Conservation (phyloP, 2,329 filamentous ascomycete species). For the Alternaria incomplexa region DNA sequence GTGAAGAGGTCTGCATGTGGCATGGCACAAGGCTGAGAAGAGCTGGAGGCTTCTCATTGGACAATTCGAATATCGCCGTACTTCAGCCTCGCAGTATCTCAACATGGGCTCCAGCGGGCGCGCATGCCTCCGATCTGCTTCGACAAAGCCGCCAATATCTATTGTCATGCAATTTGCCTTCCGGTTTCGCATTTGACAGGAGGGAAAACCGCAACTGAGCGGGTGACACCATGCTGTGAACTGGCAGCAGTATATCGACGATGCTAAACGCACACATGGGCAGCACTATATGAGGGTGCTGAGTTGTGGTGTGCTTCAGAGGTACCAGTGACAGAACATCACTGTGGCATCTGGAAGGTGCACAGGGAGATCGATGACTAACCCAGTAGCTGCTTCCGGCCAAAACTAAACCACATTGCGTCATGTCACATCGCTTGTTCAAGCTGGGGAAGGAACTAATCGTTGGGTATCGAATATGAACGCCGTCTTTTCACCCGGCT, state of each 20-base stretch:
- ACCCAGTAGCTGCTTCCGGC: not conserved
- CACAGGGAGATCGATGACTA: not conserved
- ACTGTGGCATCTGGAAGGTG: not conserved
- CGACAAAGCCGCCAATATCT: not conserved
- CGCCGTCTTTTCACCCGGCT: slow-evolving; percentile 8
- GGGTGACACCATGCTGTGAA: too few relatives aligned
- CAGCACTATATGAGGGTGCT: too few relatives aligned
- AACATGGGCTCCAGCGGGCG: too few relatives aligned
- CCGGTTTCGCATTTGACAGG: not conserved
- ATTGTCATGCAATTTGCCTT: not conserved
- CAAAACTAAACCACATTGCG: not conserved
- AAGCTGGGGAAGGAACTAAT: slow-evolving; percentile 7
- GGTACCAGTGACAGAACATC: not conserved
- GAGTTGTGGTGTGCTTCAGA: not conserved
- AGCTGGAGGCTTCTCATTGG: not conserved
- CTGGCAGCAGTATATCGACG: too few relatives aligned
- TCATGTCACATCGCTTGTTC: too few relatives aligned
- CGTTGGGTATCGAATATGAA: slow-evolving; percentile 20
- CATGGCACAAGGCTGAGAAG: not conserved
- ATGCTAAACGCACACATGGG: too few relatives aligned
- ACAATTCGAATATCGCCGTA: not conserved
- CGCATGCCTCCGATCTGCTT: not conserved
- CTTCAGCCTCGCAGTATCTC: not conserved
- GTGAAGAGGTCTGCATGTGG: not conserved
- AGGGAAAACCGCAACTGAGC: not conserved